phyloP scores from a whole-genome alignment of 1,139 yeast species.

The Sugiyamaella castrensis region DNA sequence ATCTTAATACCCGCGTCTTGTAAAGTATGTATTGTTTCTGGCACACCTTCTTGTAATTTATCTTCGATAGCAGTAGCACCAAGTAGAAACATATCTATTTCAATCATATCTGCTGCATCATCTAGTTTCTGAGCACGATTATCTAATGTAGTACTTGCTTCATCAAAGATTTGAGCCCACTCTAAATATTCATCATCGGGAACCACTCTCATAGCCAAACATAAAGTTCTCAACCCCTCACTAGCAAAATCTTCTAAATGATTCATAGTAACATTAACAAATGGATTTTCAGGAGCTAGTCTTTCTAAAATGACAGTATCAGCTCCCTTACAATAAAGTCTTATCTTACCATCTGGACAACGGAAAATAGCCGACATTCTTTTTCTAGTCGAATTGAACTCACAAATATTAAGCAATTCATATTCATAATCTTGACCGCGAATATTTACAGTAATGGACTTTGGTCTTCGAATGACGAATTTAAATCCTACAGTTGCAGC shows the following conservation, averaged over 20 bases:
- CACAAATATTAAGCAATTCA: slow-evolving; percentile 86
- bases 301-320: slow-evolving; percentile 94
- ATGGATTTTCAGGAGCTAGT: slow-evolving; percentile 69
- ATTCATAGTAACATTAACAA: slow-evolving; percentile 73
- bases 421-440: slow-evolving; percentile 52
- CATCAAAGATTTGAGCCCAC: slow-evolving; percentile 62
- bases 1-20: slow-evolving; percentile 89
- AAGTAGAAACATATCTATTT: slow-evolving; percentile 58
- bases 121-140: slow-evolving; percentile 76
- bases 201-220: slow-evolving; percentile 82
- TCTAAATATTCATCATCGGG: slow-evolving; percentile 70
- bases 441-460: slow-evolving; percentile 65
- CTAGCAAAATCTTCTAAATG: slow-evolving; percentile 97
- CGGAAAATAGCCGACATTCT: slow-evolving; percentile 95
- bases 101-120: slow-evolving; percentile 81
- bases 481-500: slow-evolving; percentile 86
- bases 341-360: slow-evolving; percentile 89
- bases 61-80: slow-evolving; percentile 99
- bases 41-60: slow-evolving; percentile 91
- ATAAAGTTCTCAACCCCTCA: slow-evolving; percentile 90
- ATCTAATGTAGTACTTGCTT: slow-evolving; percentile 78
- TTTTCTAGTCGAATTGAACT: slow-evolving; percentile 94
- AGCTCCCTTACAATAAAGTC: slow-evolving; percentile 94
- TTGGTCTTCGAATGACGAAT: slow-evolving; percentile 83
- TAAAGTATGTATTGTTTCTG: slow-evolving; percentile 87